Conservation (phyloP, 2,329 filamentous ascomycete genomes). For the Fusarium anthophilum region DNA sequence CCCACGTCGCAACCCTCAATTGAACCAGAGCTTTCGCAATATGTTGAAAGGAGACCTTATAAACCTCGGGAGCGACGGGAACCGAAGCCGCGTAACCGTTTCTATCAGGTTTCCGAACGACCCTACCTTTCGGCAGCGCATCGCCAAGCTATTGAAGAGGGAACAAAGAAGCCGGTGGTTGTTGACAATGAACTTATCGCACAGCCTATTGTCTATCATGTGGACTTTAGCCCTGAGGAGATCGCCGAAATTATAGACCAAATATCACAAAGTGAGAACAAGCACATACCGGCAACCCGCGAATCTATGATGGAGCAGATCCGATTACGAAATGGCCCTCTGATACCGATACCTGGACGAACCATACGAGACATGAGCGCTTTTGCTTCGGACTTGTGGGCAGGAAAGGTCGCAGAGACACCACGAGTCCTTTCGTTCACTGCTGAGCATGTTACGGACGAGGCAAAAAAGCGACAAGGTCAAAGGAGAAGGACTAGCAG, state of each 20-base stretch:
- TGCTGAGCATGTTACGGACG: slow-evolving; percentile 11
- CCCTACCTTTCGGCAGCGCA: slow-evolving; percentile 43
- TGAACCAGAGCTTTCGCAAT: background rate
- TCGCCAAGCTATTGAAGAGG: slow-evolving; percentile 43
- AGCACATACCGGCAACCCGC: slow-evolving; percentile 20
- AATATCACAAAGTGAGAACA: slow-evolving; percentile 29
- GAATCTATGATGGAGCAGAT: slow-evolving; percentile 28
- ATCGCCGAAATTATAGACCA: slow-evolving; percentile 41
- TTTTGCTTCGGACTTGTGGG: slow-evolving; percentile 41
- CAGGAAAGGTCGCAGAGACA: slow-evolving; percentile 26
- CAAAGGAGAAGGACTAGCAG: slow-evolving; percentile 31
- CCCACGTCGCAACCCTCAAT: background rate
- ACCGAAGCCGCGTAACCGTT: slow-evolving; percentile 21
- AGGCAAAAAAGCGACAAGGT: slow-evolving; percentile 11
- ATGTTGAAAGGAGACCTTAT: slow-evolving; percentile 14
- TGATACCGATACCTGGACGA: background rate
- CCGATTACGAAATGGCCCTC: background rate
- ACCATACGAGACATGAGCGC: slow-evolving; percentile 15
- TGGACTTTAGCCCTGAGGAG: slow-evolving; percentile 57
- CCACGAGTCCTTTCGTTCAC: slow-evolving; percentile 42
- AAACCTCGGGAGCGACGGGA: slow-evolving; percentile 18
- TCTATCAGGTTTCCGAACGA: slow-evolving; percentile 24
- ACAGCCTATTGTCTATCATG: slow-evolving; percentile 50
- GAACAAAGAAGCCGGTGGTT: slow-evolving; percentile 21
- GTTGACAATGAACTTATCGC: background rate